These are phyloP conservation scores for Penicillium sp. DNA, from an alignment of 2,329 filamentous ascomycete genomes.

Conservation along the genomic window DNA sequence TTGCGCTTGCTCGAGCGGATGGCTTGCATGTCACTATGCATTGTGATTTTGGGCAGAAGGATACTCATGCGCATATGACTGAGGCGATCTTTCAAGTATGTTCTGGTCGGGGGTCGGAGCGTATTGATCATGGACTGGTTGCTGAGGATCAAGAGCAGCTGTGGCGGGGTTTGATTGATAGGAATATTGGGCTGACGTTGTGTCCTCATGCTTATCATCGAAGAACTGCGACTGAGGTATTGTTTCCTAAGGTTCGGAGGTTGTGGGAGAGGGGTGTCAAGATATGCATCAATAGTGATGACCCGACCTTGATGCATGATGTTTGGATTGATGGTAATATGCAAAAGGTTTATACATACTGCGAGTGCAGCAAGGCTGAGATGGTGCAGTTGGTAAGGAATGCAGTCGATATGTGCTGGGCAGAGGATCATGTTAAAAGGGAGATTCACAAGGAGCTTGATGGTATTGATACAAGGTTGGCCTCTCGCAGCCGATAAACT, in stretches of 20 bases:
- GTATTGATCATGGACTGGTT: slow-evolving; percentile 45
- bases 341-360: slow-evolving; percentile 43
- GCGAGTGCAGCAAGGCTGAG: slow-evolving; percentile 40
- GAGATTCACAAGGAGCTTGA: slow-evolving; percentile 15
- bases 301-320: slow-evolving; percentile 50
- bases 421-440: slow-evolving; percentile 37
- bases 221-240: slow-evolving; percentile 41
- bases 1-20: slow-evolving; percentile 23
- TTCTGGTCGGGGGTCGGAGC: slow-evolving; percentile 28
- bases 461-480: slow-evolving; percentile 1
- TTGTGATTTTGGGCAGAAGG: slow-evolving; percentile 51
- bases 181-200: slow-evolving; percentile 39
- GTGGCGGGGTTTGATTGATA: slow-evolving; percentile 30
- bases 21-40: slow-evolving; percentile 45
- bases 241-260: slow-evolving; percentile 45
- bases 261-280: slow-evolving; percentile 46
- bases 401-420: slow-evolving; percentile 49
- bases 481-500: no score
- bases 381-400: slow-evolving; percentile 43
- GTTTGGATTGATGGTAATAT: slow-evolving; percentile 50
- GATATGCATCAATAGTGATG: slow-evolving; percentile 48
- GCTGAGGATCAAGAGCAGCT: slow-evolving; percentile 34
- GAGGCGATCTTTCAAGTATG: slow-evolving; percentile 35
- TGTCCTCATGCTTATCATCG: slow-evolving; percentile 41
- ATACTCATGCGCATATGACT: slow-evolving; percentile 44